Conservation (phyloP, 1,284 basidiomycete genomes). For the Trametes pubescens region DNA sequence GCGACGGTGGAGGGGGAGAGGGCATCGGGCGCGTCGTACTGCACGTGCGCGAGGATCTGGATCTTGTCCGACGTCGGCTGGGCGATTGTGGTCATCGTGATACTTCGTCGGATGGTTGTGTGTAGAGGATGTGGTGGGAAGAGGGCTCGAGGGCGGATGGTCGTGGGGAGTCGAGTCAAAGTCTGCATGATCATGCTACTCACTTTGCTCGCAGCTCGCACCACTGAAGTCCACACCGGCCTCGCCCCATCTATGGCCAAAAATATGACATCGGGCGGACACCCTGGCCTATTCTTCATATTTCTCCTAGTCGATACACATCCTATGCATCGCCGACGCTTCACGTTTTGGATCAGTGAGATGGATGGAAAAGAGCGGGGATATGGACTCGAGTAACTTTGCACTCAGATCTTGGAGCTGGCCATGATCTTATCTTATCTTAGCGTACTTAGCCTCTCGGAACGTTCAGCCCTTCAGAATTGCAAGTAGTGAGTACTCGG, state of each 20-base stretch:
- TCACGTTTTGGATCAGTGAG: no score
- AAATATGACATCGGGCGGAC: not conserved
- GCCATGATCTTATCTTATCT: no score
- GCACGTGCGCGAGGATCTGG: conserved; percentile 75
- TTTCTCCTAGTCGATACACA: not conserved
- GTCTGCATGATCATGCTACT: conserved; percentile 20
- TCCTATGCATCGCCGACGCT: no score
- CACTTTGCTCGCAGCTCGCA: conserved; percentile 5
- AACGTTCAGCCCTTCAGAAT: no score
- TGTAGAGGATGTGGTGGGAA: not conserved
- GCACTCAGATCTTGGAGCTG: no score
- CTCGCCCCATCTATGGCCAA: conserved; percentile 3
- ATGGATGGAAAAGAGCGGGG: no score
- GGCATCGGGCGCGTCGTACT: conserved; percentile 74
- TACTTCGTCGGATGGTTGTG: not conserved
- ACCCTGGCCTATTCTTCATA: not conserved
- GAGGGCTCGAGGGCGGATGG: conserved; percentile 6
- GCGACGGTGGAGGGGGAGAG: conserved; percentile 65
- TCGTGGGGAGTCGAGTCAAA: conserved; percentile 22
- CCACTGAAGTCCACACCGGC: not conserved
- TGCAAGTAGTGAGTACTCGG: no score
- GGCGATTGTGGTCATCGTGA: conserved; percentile 34
- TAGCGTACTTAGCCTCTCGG: no score
- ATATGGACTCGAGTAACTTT: no score
- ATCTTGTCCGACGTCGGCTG: conserved; percentile 56